phyloP scores from a whole-genome alignment of 148 eudicot genomes.

The Camellia sinensis region DNA sequence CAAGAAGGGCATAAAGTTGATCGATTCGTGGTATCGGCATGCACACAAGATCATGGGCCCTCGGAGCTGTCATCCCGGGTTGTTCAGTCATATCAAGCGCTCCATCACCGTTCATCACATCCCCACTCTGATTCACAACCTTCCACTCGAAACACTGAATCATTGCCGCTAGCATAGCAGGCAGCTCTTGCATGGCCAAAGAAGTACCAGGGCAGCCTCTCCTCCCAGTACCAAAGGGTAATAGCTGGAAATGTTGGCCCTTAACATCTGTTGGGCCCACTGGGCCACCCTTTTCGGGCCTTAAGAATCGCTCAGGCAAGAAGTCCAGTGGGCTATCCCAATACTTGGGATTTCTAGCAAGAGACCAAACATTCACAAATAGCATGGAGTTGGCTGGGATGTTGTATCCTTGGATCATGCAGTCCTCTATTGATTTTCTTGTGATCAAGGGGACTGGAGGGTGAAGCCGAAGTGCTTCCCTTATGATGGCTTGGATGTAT shows the following conservation, averaged over 20 bases:
- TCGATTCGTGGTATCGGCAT: constrained; percentile 9
- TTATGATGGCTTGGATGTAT: constrained; percentile 20
- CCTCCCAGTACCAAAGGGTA: constrained; percentile 35
- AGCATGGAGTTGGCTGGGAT: constrained; percentile 26
- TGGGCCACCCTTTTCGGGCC: background rate
- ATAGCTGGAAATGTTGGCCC: constrained; percentile 22
- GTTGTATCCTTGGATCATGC: constrained; percentile 21
- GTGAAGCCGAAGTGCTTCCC: constrained; percentile 26
- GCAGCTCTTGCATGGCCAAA: constrained; percentile 20
- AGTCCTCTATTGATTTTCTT: constrained; percentile 21
- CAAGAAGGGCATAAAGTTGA: background rate
- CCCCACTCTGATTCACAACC: background rate
- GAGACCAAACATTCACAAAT: constrained; percentile 29
- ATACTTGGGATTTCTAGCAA: constrained; percentile 20
- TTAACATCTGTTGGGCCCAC: constrained; percentile 14
- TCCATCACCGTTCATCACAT: background rate
- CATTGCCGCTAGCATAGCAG: constrained; percentile 17
- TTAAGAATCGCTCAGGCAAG: constrained; percentile 28
- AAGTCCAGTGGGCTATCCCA: constrained; percentile 33
- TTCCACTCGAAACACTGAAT: constrained; percentile 38
- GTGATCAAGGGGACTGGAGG: constrained; percentile 27
- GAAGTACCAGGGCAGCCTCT: constrained; percentile 31
- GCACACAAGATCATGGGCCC: constrained; percentile 20
- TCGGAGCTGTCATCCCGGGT: constrained; percentile 23
- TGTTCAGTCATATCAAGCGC: constrained; percentile 22